Base-by-base conservation (phyloP, 805 yeast species). In the Isabelozyma heimii region DNA sequence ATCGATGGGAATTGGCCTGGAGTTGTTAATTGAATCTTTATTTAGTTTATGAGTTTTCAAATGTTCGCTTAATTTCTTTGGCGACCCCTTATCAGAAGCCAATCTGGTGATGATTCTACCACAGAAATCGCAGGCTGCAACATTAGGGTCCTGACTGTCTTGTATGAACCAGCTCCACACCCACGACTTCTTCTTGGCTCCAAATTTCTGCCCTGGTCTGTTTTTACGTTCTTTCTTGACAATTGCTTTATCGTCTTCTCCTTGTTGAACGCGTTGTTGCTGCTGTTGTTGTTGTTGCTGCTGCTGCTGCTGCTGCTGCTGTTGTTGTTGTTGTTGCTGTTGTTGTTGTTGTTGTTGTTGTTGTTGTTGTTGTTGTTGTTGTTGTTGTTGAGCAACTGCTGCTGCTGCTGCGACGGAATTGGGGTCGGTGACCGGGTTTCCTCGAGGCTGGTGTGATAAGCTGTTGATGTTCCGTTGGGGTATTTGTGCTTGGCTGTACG, bases 121-220 rank as follows among this genome's bases (percentile, higher is more conserved):
- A 59, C 85, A 81, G 50, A 62, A 70, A 51, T 80, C 82, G 61
- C 85, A 81, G 3, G 76, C 76, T 2, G 85, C 84, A 15, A 75
- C 52, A 47, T 79, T 78, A 44, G 76, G 70, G 53, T 81, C 78
- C 15, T 52, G 52, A 14, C 60, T 58, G 57, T 80, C 83, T 55
- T 81, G 85, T 12, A 69, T 69, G 56, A 81, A 81, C 85, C 85
- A 81, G 16, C 74, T 63, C 85, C 85, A 81, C 12, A 81, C 84
- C 85, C 85, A 81, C 30, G 82, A 79, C 54, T 74, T 76, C 70
- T 81, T 81, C 56, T 79, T 80, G 14, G 85, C 85, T 14, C 85
- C 85, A 51, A 79, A 79, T 54, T 73, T 76, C 53, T 76, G 82
- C 7, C 83, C 83, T 1, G 83, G 83, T 46, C 78, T 67, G 56